Conservation (phyloP, 345 rosid genomes). For the Laguncularia racemosa region DNA sequence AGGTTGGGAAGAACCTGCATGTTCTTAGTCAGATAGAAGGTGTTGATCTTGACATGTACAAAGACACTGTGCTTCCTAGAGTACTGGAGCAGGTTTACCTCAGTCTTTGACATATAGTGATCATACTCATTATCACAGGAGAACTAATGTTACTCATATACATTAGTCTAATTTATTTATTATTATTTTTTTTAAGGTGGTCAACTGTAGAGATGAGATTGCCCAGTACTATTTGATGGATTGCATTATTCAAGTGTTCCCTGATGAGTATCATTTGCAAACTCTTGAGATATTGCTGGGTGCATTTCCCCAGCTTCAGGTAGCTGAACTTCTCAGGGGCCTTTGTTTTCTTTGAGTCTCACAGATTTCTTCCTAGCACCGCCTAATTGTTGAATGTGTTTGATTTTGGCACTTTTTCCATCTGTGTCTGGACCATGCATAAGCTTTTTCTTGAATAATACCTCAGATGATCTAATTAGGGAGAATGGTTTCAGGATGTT, state of each 20-base stretch:
- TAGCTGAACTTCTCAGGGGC: slow-evolving; percentile 12
- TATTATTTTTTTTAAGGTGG: slow-evolving; percentile 43
- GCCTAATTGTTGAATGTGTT: background rate
- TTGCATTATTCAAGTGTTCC: slow-evolving; percentile 98
- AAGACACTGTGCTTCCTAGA: slow-evolving; percentile 91
- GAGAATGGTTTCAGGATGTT: too few species aligned
- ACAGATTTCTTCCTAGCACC: background rate
- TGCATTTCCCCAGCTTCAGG: slow-evolving; percentile 99
- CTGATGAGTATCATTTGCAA: slow-evolving; percentile 98
- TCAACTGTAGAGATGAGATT: slow-evolving; percentile 94
- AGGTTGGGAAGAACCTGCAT: slow-evolving; percentile 99
- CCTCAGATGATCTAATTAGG: too few species aligned
- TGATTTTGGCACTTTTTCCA: too few species aligned
- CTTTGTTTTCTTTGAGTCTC: background rate
- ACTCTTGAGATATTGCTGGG: slow-evolving; percentile 89
- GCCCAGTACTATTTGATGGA: slow-evolving; percentile 95
- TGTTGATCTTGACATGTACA: slow-evolving; percentile 91
- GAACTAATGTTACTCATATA: background rate
- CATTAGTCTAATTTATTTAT: background rate
- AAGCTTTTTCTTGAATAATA: too few species aligned
- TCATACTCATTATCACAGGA: background rate
- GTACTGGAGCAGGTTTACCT: slow-evolving; percentile 86
- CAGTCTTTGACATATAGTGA: slow-evolving; percentile 4
- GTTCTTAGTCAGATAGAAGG: slow-evolving; percentile 98
- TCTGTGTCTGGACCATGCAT: too few species aligned